These are phyloP conservation scores for barley (Hordeum vulgare) DNA, from an alignment of 176 grass and related monocot genomes.

Conservation along the genomic window DNA sequence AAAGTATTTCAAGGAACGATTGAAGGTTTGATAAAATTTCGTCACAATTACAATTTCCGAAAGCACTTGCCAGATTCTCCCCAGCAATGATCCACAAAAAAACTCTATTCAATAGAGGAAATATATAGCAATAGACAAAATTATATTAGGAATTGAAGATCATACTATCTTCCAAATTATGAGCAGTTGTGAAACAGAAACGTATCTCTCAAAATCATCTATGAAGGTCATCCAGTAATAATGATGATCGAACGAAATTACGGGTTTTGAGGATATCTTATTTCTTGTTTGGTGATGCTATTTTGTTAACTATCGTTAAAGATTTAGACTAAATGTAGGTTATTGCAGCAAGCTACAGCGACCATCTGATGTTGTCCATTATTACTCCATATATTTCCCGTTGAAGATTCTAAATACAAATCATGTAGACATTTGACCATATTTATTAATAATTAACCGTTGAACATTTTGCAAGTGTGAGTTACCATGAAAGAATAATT, in stretches of 20 bases:
- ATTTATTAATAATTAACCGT: too few relatives aligned
- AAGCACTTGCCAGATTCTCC: conserved; percentile 45
- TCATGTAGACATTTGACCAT: too few relatives aligned
- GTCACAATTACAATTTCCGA: conserved; percentile 93
- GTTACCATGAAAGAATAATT: too few relatives aligned
- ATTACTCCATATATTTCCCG: not conserved
- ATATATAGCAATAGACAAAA: conserved; percentile 18
- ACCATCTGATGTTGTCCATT: not conserved
- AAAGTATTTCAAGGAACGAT: conserved; percentile 97
- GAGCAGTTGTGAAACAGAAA: conserved; percentile 59
- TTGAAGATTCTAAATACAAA: too few relatives aligned
- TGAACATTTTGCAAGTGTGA: too few relatives aligned
- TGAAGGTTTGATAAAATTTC: conserved; percentile 90
- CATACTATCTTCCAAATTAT: conserved; percentile 57
- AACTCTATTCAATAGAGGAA: not conserved
- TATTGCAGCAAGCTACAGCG: not conserved
- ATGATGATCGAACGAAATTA: conserved; percentile 46
- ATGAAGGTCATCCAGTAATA: conserved; percentile 61
- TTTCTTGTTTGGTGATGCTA: too few relatives aligned
- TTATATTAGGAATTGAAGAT: conserved; percentile 66
- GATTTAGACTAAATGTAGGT: conserved; percentile 6
- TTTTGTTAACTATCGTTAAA: not conserved
- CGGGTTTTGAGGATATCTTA: conserved; percentile 16
- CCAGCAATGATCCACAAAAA: too few relatives aligned
- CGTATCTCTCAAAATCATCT: conserved; percentile 59